Percentiles rank a stretch among this genome's conserved stretches.
Conservation (phyloP, 2,329 filamentous ascomycete species). For the Aureobasidium sp. region DNA sequence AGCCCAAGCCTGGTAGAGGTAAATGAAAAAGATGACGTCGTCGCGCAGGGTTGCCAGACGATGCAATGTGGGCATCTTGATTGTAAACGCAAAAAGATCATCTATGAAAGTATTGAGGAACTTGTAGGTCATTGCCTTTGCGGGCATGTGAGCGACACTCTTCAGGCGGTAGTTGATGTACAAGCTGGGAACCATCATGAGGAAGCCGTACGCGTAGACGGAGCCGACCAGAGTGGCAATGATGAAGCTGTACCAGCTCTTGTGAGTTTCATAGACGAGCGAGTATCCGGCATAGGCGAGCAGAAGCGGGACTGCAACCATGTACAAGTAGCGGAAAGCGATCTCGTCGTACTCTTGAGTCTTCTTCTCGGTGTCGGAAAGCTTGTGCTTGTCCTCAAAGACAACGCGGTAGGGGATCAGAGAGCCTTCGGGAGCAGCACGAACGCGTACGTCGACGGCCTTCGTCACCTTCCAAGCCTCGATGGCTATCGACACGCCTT, state of each 20-base stretch:
- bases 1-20: constrained; percentile 86
- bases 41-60: constrained; percentile 85
- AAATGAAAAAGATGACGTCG: constrained; percentile 97
- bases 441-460: constrained; percentile 77
- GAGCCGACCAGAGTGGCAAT: constrained; percentile 91
- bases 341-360: constrained; percentile 98
- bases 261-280: constrained; percentile 85
- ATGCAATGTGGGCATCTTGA: constrained; percentile 97
- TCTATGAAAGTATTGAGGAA: constrained; percentile 99
- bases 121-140: constrained; percentile 94
- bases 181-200: constrained; percentile 96
- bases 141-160: constrained; percentile 89
- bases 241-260: constrained; percentile 95
- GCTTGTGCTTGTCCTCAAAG: constrained; percentile 95
- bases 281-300: constrained; percentile 86
- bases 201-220: constrained; percentile 95
- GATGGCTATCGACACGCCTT: constrained; percentile 72
- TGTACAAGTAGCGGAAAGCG: constrained; percentile 95
- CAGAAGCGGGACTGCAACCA: constrained; percentile 79
- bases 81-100: constrained; percentile 95
- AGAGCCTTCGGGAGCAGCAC: constrained; percentile 57
- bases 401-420: constrained; percentile 68
- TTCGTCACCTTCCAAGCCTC: constrained; percentile 96
- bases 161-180: constrained; percentile 99
- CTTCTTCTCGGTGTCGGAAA: constrained; percentile 91